Percentiles rank a stretch among this genome's conserved stretches.
Evolutionary conservation across 2,329 filamentous ascomycete species (phyloP).

Genomic region (Xylariaceae sp.): DNA sequence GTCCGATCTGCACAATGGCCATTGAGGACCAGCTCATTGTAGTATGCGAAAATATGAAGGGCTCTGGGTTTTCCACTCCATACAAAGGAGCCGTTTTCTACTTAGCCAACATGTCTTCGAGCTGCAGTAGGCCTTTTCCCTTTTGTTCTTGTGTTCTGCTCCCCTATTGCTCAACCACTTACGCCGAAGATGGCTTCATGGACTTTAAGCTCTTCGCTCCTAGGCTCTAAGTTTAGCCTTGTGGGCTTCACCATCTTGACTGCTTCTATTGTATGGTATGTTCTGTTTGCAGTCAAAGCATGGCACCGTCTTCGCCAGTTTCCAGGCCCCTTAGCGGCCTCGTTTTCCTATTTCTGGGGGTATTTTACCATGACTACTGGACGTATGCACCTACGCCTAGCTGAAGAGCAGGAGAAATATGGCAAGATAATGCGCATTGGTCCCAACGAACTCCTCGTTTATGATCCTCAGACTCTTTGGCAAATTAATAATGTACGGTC

Average conservation of each 20-base stretch:
- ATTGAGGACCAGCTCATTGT: too few species aligned
- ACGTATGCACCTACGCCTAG: constrained; percentile 28
- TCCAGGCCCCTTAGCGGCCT: constrained; percentile 35
- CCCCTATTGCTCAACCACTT: neutral
- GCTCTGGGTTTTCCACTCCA: too few species aligned
- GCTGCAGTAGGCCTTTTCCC: too few species aligned
- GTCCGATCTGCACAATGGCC: too few species aligned
- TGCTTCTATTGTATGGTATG: constrained; percentile 26
- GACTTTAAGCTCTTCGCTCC: neutral
- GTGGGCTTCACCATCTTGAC: neutral
- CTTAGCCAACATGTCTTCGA: too few species aligned
- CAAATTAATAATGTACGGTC: constrained; percentile 39
- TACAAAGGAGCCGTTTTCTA: too few species aligned
- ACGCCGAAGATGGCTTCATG: constrained; percentile 4
- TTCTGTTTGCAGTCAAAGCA: constrained; percentile 19
- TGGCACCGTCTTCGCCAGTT: constrained; percentile 39
- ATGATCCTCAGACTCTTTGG: constrained; percentile 35
- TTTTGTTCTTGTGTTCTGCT: neutral
- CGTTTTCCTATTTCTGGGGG: constrained; percentile 38
- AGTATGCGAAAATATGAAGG: too few species aligned
- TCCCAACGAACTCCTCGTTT: constrained; percentile 36
- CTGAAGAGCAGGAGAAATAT: constrained; percentile 34
- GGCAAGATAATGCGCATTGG: constrained; percentile 39
- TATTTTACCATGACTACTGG: constrained; percentile 30
- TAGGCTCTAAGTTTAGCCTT: neutral